Evolutionary conservation across 257 asterid species (phyloP), one percentile per base, ranked within the genome.

Genomic region (Eustoma russellianum): DNA sequence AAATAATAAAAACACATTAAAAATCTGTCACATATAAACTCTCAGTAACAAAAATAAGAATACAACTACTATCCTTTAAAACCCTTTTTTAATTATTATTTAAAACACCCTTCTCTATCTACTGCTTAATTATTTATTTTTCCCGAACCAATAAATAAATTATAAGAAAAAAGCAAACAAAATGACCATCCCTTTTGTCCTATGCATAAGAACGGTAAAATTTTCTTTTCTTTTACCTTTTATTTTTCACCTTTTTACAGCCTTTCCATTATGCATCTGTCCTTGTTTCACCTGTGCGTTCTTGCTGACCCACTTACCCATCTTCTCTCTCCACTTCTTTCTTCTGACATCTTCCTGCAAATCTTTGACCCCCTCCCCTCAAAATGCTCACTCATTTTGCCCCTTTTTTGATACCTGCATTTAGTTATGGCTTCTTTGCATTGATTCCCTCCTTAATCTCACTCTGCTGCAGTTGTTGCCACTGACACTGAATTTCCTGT

Each of bases 91-190:
- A 16, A 52, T 46, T 55, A 65, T 45, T 65, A 65, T 34, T 7
- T 11, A 8, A 38, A 7, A 63, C 46, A 54, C 48, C 59, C 64
- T 63, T 56, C 19, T 50, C 71, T 50, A 56, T 50, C 71, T 47
- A 69, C 17, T 5, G 15, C 30, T 33, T 53, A 52, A 34, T 66
- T 72, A 68, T 68, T 78, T 24, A 64, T n/a, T 64, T 76, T 75
- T 52, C 57, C 66, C 72, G 64, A 78, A 72, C 61, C 78, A 78
- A 76, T 71, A 66, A 78, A 78, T 71, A 74, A 78, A 75, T 75
- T 72, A 74, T 70, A 33, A 0, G 1, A 12, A 30, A 46, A 10
- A 49, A 35, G 16, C 53, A 7, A 48, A 28, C 53, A 24, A 4
- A 6, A 56, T 50, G 51, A 24, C 47, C 48, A n/a, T n/a, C n/a